Base-by-base conservation (phyloP, 2,329 filamentous ascomycete genomes). In the Madurella mycetomatis region DNA sequence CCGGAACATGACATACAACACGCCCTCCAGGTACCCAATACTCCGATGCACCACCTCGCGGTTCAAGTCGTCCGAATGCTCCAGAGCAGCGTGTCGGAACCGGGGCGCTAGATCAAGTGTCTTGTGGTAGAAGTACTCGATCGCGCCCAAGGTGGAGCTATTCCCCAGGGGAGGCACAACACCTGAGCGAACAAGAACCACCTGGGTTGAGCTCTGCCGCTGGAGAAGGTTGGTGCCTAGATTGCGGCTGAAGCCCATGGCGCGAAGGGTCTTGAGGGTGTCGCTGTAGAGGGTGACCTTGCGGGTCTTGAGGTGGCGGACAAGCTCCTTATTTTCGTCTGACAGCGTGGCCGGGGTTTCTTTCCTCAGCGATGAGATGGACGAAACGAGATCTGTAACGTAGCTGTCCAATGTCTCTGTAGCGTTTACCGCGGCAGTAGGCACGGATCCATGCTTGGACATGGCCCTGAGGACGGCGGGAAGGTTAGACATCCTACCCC, bases 271-370 rank as follows among this genome's bases (percentile, higher is more conserved):
- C 65, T 89, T 92, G 59, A 99, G 74, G 0, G 88, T 92, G 62
- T 97, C 92, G 1, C 90, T 88, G 64, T 95, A 94, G 13, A 97
- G 80, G 63, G 91, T 92, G 42, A 90, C 84, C 73, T 99, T 99
- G 64, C 90, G 83, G 2, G 84, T 85, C 75, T 96, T 97, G 62
- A 97, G 82, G 68, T 96, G 90, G 70, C 95, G 92, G 57, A 96
- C 83, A 15, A 81, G 70, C 11, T 85, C 81, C 67, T 92, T 92
- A 69, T 94, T 96, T 42, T 96, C 92, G 25, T 96, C 89, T 0
- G 82, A 96, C 44, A 95, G 73, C n/a, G 80, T 78, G 0, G 81
- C 76, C 0, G 94, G 94, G 0, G 94, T 99, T 60, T 90, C 87
- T 55, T 90, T 90, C 60, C 87, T 87, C 55, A 97, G 81, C 56